Evolutionary conservation across 352 stramenopile species (phyloP).

Genomic region (Globisporangium cystogenes): DNA sequence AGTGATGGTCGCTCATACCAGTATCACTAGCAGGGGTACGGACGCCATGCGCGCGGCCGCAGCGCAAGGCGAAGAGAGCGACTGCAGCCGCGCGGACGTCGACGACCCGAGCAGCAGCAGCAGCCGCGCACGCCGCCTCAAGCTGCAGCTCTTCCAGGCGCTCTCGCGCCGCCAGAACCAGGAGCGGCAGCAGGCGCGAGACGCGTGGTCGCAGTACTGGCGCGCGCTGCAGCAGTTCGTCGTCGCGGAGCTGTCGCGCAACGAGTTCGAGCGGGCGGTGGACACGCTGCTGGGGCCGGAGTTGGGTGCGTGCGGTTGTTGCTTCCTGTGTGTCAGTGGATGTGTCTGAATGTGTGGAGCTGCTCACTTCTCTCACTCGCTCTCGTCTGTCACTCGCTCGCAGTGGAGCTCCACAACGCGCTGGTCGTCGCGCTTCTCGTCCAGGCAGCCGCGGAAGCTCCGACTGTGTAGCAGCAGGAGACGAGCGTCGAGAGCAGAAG

Average conservation of each 20-base stretch:
- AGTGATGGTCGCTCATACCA: too few relatives aligned
- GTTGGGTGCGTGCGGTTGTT: constrained; percentile 40
- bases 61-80: too few relatives aligned
- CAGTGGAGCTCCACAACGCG: constrained; percentile 49
- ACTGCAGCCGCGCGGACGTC: not conserved
- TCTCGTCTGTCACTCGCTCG: not conserved
- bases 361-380: too few relatives aligned
- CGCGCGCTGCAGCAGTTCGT: constrained; percentile 50
- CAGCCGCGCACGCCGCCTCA: constrained; percentile 25
- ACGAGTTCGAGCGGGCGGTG: constrained; percentile 50
- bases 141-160: constrained; percentile 57
- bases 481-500: too few relatives aligned
- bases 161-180: constrained; percentile 41
- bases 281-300: constrained; percentile 38
- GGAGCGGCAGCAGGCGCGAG: constrained; percentile 16
- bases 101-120: constrained; percentile 16
- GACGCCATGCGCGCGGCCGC: too few relatives aligned
- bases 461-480: too few relatives aligned
- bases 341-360: too few relatives aligned
- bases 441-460: constrained; percentile 16
- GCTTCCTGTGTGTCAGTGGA: too few relatives aligned
- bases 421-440: constrained; percentile 54
- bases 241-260: constrained; percentile 36
- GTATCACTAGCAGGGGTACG: too few relatives aligned
- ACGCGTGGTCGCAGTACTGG: constrained; percentile 61